A percentile compares a stretch with the other conserved stretches of the same genome.
These are phyloP conservation scores for Canavalia gladiata DNA, from an alignment of 306 rosid species.

Conservation along the genomic window DNA sequence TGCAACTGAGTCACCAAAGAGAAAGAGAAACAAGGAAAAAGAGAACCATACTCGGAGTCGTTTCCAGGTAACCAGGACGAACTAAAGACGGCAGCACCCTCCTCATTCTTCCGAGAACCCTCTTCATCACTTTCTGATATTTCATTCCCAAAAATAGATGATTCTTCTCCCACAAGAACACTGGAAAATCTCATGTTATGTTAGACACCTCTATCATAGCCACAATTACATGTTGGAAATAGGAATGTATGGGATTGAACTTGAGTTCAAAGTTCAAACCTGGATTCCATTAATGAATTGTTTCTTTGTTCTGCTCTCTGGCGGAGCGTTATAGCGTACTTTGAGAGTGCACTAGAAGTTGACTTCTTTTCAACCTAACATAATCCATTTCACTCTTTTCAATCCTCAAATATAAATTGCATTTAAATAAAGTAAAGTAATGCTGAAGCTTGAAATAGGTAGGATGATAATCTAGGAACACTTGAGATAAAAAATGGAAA, in stretches of 20 bases:
- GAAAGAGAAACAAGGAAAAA: constrained; percentile 33
- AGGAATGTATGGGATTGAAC: constrained; percentile 27
- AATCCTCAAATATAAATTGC: constrained; percentile 33
- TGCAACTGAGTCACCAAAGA: constrained; percentile 27
- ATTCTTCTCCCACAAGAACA: constrained; percentile 81
- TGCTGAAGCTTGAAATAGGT: constrained; percentile 14
- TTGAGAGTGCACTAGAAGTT: constrained; percentile 72
- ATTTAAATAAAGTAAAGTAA: constrained; percentile 10
- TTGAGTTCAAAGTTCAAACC: constrained; percentile 57
- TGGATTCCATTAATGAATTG: constrained; percentile 75
- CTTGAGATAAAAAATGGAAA: neutral
- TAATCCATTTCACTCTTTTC: constrained; percentile 18
- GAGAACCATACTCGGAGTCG: constrained; percentile 61
- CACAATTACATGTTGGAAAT: constrained; percentile 29
- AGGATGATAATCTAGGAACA: constrained; percentile 29
- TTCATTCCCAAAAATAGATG: constrained; percentile 66
- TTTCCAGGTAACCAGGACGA: constrained; percentile 96
- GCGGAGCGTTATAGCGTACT: constrained; percentile 60
- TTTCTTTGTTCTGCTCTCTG: constrained; percentile 74
- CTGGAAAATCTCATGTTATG: constrained; percentile 55
- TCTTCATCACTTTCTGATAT: constrained; percentile 71
- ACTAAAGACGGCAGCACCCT: constrained; percentile 72
- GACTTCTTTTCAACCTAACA: constrained; percentile 75
- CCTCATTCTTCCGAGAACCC: constrained; percentile 51
- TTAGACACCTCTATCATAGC: constrained; percentile 51